Evolutionary conservation across 2,329 filamentous ascomycete species (phyloP), one percentile per base, ranked within the genome.

Genomic region (Conoideocrella luteorostrata): DNA sequence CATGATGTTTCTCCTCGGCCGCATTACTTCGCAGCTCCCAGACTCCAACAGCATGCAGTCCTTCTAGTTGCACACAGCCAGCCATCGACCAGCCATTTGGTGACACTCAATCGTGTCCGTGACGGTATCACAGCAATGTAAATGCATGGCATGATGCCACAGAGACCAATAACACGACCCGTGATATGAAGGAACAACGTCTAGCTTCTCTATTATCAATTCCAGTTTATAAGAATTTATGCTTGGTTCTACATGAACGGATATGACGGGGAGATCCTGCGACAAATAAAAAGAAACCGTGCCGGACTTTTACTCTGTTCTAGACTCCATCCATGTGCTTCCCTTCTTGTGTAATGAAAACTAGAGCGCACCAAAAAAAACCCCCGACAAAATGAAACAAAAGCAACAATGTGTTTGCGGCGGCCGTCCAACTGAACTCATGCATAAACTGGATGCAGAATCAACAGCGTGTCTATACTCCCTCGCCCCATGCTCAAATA

Each of bases 401-500:
- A 42, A 35, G 32, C 40, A 36, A 23, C 32, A 35, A 17, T 29
- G 22, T 37, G 21, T 36, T 18, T 24, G 23, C 18, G 23, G 15
- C 18, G 36, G 15, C 32, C 32, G n/a, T 36, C 10, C 40, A 21
- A 13, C 15, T 12, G 13, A 32, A 11, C 13, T 15, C 18, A 34
- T 29, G 23, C 30, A 35, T 12, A 18, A 30, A 11, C 18, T n/a
- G 7, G 23, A 42, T 10, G 15, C 30, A 24, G 24, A 28, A 36
- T 22, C 34, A 21, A 29, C 23, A 6, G 33, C 40, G n/a, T 36
- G 40, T 24, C 32, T 42, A n/a, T 30, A 30, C 21, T 35, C 40
- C 40, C 40, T 42, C 40, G 32, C 40, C 22, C 32, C 32, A 1
- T 18, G 36, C 28, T 38, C 42, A 6, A 44, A 44, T 22, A 34